Base-by-base conservation (phyloP, 176 grass and related monocot genomes). In the Avena insularis region DNA sequence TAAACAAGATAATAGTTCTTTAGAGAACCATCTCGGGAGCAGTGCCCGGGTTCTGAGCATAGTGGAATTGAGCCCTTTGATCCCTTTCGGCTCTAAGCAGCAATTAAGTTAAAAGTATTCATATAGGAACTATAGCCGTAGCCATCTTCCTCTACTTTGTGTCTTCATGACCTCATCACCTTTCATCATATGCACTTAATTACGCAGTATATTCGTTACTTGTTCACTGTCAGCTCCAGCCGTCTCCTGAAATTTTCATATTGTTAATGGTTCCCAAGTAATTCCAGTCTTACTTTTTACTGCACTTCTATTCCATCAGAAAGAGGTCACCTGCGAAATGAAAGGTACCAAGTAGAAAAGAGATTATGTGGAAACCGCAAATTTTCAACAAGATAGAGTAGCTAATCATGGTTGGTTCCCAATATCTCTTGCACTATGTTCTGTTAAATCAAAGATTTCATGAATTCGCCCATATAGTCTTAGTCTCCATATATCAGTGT, bases 1-100 rank as follows among this genome's bases (percentile, higher is more conserved):
- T 81, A 80, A 68, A 1, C 53, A 85, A 85, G 51, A 91, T 91
- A 85, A 71, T 78, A 64, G 11, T 85, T 88, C 27, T 88, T 85
- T 82, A 79, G 53, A 79, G 79, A 80, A 59, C 17, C 88, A 86
- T 77, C 21, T 83, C 14, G 89, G 81, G 83, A 61, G 79, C 86
- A 80, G 83, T 77, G 86, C 82, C 92, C 92, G 75, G 79, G 84
- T 93, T 93, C 55, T 91, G 45, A 43, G 40, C 40, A 43, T 43
- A 70, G 88, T 93, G 91, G 91, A 78, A 68, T 70, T 65, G 36
- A 71, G 54, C 63, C 81, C 85, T 90, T 90, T 90, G 67, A 79
- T 93, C 79, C 79, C 91, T 93, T 93, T 90, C 82, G 35, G 82
- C 88, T 60, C 88, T 76, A 93, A 83, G 79, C 88, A 85, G 85